Percentiles rank a stretch among this genome's conserved stretches.
Evolutionary conservation across 495 filamentous ascomycete species (phyloP).

Genomic region (Parmelia sp.): DNA sequence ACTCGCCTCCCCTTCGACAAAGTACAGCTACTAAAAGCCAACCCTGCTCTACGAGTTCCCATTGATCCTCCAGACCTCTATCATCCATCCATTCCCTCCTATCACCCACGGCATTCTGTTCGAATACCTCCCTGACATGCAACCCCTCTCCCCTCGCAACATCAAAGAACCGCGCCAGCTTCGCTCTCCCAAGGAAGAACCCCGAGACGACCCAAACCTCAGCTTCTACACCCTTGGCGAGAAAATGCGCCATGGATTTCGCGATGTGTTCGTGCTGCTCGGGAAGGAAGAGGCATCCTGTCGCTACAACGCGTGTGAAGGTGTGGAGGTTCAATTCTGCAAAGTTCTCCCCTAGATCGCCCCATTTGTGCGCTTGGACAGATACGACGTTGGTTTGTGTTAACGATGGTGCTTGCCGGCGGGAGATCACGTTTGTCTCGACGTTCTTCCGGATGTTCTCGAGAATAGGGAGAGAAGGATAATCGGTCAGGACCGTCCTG

Average conservation of each 20-base stretch:
- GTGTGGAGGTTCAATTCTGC: neutral
- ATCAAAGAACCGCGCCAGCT: slow-evolving; percentile 1
- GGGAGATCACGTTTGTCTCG: neutral
- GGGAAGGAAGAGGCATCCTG: neutral
- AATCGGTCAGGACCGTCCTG: neutral
- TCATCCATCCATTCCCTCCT: neutral
- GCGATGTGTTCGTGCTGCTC: neutral
- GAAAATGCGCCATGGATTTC: neutral
- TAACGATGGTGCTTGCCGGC: neutral
- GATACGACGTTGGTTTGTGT: neutral
- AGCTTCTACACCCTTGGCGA: neutral
- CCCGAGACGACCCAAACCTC: slow-evolving; percentile 2
- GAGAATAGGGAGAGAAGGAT: neutral
- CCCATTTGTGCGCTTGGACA: slow-evolving; percentile 4
- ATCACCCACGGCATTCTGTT: neutral
- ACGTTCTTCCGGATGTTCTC: neutral
- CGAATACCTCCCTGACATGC: neutral
- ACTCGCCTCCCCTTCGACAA: neutral
- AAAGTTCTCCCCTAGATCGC: neutral
- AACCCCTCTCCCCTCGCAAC: neutral
- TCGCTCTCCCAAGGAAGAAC: neutral
- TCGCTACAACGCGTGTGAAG: slow-evolving; percentile 1
- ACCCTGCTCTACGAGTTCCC: neutral
- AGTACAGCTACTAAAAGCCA: neutral
- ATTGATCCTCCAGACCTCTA: neutral